Evolutionary conservation across 768 basidiomycete genomes (phyloP).

Genomic region (Mycena capillaripes): DNA sequence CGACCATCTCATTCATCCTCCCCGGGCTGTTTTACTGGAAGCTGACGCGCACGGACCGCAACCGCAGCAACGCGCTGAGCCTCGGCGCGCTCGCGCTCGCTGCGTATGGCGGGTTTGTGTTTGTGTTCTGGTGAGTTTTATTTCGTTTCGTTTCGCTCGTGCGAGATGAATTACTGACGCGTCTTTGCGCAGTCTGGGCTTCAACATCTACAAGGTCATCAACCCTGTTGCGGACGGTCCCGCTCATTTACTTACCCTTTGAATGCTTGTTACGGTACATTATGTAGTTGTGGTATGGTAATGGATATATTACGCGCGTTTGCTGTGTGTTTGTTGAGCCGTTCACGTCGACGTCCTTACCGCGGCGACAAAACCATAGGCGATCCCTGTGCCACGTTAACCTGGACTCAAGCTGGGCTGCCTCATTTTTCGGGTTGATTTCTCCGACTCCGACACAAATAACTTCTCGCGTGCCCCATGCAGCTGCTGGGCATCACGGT

Average conservation of each 20-base stretch:
- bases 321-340: too few species aligned
- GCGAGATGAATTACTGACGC: not conserved
- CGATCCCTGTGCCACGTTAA: too few species aligned
- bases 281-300: too few species aligned
- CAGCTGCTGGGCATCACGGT: too few species aligned
- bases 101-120: constrained; percentile 83
- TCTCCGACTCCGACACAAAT: too few species aligned
- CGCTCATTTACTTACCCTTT: constrained; percentile 27
- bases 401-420: too few species aligned
- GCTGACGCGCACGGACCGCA: constrained; percentile 79
- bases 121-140: constrained; percentile 87
- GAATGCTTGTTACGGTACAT: too few species aligned
- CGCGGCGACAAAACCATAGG: too few species aligned
- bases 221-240: constrained; percentile 46
- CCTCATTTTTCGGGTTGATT: too few species aligned
- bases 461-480: too few species aligned
- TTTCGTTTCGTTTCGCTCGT: not conserved
- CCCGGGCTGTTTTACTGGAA: constrained; percentile 96
- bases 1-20: constrained; percentile 96
- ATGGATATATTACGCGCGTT: too few species aligned
- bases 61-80: constrained; percentile 63
- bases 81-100: constrained; percentile 75
- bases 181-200: constrained; percentile 70
- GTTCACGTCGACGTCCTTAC: too few species aligned
- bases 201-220: constrained; percentile 80